These are phyloP conservation scores for Nakazawaea peltata DNA, from an alignment of 805 yeast species.

Conservation along the genomic window DNA sequence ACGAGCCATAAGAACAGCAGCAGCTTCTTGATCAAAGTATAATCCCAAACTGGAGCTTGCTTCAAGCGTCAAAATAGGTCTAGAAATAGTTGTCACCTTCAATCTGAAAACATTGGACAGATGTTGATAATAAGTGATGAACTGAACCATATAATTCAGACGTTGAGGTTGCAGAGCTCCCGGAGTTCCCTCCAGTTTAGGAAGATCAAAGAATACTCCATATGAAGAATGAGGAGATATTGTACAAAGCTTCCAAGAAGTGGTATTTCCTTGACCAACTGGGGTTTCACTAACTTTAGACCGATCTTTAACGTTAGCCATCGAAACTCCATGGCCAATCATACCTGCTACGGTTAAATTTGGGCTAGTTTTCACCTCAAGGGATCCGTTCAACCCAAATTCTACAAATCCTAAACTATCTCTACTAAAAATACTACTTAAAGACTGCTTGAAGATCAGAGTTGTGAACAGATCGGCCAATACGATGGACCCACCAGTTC, in stretches of 20 bases:
- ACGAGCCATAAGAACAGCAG: constrained; percentile 53
- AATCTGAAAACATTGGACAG: constrained; percentile 48
- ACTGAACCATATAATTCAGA: constrained; percentile 38
- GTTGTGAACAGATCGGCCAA: constrained; percentile 61
- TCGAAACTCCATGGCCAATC: constrained; percentile 53
- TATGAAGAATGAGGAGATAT: constrained; percentile 51
- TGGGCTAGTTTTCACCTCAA: constrained; percentile 44
- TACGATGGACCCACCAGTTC: constrained; percentile 57
- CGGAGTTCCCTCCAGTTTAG: constrained; percentile 13
- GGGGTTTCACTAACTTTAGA: constrained; percentile 25
- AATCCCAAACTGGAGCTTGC: constrained; percentile 32
- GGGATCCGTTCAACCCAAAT: constrained; percentile 51
- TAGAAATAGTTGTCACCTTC: constrained; percentile 51
- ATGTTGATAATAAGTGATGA: constrained; percentile 55
- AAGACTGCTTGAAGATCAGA: constrained; percentile 60
- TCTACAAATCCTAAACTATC: constrained; percentile 29
- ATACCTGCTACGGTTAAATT: constrained; percentile 51
- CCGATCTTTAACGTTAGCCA: constrained; percentile 21
- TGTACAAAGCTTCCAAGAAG: constrained; percentile 53
- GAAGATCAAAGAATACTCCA: constrained; percentile 48
- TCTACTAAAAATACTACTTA: constrained; percentile 40
- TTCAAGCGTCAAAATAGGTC: constrained; percentile 31
- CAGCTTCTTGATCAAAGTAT: constrained; percentile 64
- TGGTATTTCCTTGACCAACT: constrained; percentile 44
- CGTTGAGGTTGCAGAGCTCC: constrained; percentile 21